Base-by-base conservation (phyloP, 2,329 filamentous ascomycete species). In the Graphium sp. region DNA sequence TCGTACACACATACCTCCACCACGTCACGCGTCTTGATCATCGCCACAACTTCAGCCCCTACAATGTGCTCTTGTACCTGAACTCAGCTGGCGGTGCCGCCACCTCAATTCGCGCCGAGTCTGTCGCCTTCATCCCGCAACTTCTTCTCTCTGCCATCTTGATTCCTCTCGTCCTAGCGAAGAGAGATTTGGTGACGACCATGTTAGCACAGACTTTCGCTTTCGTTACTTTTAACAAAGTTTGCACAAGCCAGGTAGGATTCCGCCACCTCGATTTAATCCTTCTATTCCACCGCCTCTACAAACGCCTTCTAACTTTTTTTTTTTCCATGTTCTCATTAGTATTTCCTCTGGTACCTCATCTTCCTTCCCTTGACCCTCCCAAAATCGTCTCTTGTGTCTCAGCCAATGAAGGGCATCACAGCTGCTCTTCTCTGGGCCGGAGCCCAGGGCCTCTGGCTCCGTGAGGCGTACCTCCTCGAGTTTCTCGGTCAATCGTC, bases 321-420 rank as follows among this genome's bases (percentile, higher is more conserved):
- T 24, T 17, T 13, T 17, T 16, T 6, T 14, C 8, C 6, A 15
- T 9, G 19, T 11, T 28, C 24, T 17, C 7, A 7, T 10, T 15
- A 93, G 83, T 98, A 98, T 50, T 98, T 98, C 50, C 67, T 98
- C 28, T 98, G 89, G 89, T 95, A 98, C 52, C 74, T 94, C 52
- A 71, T 94, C 38, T 81, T 98, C 41, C 60, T 95, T 3, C 89
- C 89, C 0, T 74, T 94, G 28, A 92, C 94, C 47, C 73, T 98
- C 0, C 84, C 87, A 0, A 56, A 56, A 21, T 94, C 85, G 0
- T 76, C 77, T 0, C 62, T 94, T 10, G 53, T 91, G 1, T 52
- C 48, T 5, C 60, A 54, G 3, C 69, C 69, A 1, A 43, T 44
- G 5, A 52, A 77, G 4, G 89, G 89, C 2, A 34, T 79, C 2